phyloP scores from a whole-genome alignment of 2,329 filamentous ascomycete species.

The Epichloe glyceriae region DNA sequence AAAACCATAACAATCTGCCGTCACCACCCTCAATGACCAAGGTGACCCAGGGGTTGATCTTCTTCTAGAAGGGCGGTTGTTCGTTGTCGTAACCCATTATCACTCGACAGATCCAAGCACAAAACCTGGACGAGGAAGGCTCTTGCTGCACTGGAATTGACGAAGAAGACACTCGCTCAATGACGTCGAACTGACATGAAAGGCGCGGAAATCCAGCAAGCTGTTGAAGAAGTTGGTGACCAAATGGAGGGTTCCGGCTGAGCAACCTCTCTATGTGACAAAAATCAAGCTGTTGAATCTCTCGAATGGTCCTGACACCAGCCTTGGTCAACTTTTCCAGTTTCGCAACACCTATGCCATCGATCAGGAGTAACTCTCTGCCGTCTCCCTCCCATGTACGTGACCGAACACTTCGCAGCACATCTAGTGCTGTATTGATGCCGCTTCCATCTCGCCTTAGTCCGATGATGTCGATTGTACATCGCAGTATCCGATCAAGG shows the following conservation, averaged over 20 bases:
- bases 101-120: conserved; percentile 39
- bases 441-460: conserved; percentile 47
- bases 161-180: conserved; percentile 8
- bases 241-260: conserved; percentile 73
- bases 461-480: conserved; percentile 26
- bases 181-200: conserved; percentile 25
- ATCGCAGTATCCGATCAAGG: conserved; percentile 23
- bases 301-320: conserved; percentile 58
- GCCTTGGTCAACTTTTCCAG: conserved; percentile 60
- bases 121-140: conserved; percentile 1
- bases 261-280: conserved; percentile 65
- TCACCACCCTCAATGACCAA: conserved; percentile 53
- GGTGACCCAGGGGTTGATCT: conserved; percentile 54
- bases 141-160: background rate
- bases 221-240: conserved; percentile 51
- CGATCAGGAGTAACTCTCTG: conserved; percentile 71
- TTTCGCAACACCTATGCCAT: conserved; percentile 62
- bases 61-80: conserved; percentile 46
- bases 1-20: conserved; percentile 51
- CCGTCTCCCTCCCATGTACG: conserved; percentile 71
- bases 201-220: conserved; percentile 57
- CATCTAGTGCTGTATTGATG: conserved; percentile 56
- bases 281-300: conserved; percentile 53
- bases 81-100: conserved; percentile 61
- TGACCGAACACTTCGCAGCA: conserved; percentile 64